A percentile compares a stretch with the other conserved stretches of the same genome.
These are phyloP conservation scores for Catunica adiposa DNA, from an alignment of 2,329 filamentous ascomycete species.

Conservation along the genomic window DNA sequence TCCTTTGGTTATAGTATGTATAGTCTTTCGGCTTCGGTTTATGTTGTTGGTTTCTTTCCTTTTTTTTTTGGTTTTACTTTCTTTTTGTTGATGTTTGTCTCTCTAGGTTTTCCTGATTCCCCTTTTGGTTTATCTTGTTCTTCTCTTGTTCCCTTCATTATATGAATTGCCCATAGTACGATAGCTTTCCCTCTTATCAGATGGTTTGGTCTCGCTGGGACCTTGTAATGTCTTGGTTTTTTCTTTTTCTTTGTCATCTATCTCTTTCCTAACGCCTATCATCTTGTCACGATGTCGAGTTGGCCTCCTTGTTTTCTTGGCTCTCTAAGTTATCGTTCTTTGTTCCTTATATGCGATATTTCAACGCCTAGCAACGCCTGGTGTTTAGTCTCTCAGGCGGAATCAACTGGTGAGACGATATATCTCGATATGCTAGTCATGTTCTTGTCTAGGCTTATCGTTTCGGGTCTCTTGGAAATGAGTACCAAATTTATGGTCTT, in stretches of 20 bases:
- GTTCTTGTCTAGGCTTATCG: too few relatives aligned
- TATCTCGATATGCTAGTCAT: too few relatives aligned
- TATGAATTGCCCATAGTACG: not conserved
- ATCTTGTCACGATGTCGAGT: conserved; percentile 11
- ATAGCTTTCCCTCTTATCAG: not conserved
- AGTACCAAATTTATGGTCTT: too few relatives aligned
- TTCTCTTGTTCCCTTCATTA: not conserved
- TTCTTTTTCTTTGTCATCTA: conserved; percentile 7
- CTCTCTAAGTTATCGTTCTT: conserved; percentile 7
- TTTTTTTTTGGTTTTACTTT: conserved; percentile 7
- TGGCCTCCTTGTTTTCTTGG: conserved; percentile 4
- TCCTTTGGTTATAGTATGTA: not conserved
- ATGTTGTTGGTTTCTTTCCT: conserved; percentile 5
- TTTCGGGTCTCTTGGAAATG: too few relatives aligned
- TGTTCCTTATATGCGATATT: conserved; percentile 14
- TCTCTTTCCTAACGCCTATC: too few relatives aligned
- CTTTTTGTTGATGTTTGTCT: conserved; percentile 5
- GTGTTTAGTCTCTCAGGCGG: too few relatives aligned
- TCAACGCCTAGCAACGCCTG: too few relatives aligned
- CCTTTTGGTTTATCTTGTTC: conserved; percentile 5
- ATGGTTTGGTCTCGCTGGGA: not conserved
- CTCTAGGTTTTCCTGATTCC: conserved; percentile 5
- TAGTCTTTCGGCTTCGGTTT: conserved; percentile 2
- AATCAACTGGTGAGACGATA: too few relatives aligned
- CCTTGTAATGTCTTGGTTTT: conserved; percentile 2